A percentile compares a stretch with the other conserved stretches of the same genome.
phyloP scores from a whole-genome alignment of 805 yeast species.

The Candida nonsorbophila region DNA sequence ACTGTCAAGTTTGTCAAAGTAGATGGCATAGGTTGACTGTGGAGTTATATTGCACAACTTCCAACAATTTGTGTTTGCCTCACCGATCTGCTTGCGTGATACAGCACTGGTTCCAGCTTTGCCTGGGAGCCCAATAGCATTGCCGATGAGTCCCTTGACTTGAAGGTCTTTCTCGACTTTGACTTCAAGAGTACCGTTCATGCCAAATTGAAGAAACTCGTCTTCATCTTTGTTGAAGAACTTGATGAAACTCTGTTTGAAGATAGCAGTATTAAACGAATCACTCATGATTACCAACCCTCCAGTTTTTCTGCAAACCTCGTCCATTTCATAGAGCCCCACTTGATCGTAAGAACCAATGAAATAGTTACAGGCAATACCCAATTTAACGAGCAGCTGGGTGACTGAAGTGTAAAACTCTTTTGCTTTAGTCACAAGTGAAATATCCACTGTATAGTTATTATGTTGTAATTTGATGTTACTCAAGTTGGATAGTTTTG shows the following conservation, averaged over 20 bases:
- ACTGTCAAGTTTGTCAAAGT: constrained; percentile 53
- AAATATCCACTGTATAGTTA: constrained; percentile 9
- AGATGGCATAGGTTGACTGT: constrained; percentile 80
- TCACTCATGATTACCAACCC: constrained; percentile 86
- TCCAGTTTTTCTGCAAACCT: constrained; percentile 79
- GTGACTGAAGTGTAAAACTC: constrained; percentile 68
- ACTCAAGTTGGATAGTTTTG: constrained; percentile 75
- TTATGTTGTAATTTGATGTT: constrained; percentile 50
- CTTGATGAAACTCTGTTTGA: constrained; percentile 86
- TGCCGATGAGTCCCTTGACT: constrained; percentile 90
- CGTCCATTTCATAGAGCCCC: constrained; percentile 91
- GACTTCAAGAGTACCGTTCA: constrained; percentile 83
- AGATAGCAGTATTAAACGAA: constrained; percentile 91
- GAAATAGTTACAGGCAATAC: constrained; percentile 83
- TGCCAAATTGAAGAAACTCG: constrained; percentile 80
- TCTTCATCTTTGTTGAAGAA: constrained; percentile 86
- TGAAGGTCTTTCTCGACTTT: constrained; percentile 84
- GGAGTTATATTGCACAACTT: constrained; percentile 82
- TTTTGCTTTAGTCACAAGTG: constrained; percentile 10
- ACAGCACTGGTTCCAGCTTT: constrained; percentile 22
- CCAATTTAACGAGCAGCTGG: constrained; percentile 59
- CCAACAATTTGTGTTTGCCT: constrained; percentile 12
- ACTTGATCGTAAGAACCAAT: constrained; percentile 97
- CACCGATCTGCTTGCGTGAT: constrained; percentile 5
- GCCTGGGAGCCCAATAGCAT: constrained; percentile 69